Evolutionary conservation across 805 yeast species (phyloP).

Genomic region (Barnettozyma sucrosica): DNA sequence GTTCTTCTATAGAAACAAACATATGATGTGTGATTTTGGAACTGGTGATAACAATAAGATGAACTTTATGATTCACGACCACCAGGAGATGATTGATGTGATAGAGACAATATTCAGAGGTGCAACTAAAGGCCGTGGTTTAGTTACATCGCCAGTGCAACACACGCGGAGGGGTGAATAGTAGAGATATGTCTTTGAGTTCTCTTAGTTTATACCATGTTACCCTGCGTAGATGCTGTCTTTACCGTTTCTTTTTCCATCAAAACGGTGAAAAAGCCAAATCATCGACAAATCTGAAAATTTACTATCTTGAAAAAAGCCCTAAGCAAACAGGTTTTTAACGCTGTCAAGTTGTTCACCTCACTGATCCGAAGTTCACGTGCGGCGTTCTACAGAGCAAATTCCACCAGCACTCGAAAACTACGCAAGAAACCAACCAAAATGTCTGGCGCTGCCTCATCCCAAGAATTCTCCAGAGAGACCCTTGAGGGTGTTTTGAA

Average conservation of each 20-base stretch:
- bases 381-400: constrained; percentile 2
- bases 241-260: neutral
- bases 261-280: neutral
- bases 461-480: constrained; percentile 68
- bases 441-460: constrained; percentile 24
- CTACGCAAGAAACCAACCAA: constrained; percentile 9
- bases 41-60: constrained; percentile 96
- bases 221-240: neutral
- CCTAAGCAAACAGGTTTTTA: neutral
- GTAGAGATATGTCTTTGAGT: no score
- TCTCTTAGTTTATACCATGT: neutral
- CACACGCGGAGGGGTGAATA: constrained; percentile 18
- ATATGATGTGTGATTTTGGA: constrained; percentile 98
- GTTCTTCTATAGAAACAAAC: constrained; percentile 91
- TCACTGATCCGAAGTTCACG: constrained; percentile 3
- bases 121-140: constrained; percentile 87
- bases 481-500: constrained; percentile 83
- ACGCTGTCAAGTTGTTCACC: constrained; percentile 3
- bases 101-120: constrained; percentile 87
- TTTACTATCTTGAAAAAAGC: neutral
- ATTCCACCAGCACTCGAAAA: neutral
- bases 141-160: constrained; percentile 69
- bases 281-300: neutral
- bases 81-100: constrained; percentile 87
- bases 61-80: constrained; percentile 70